A percentile compares a stretch with the other conserved stretches of the same genome.
These are phyloP conservation scores for Nakazawaea molendinolei DNA, from an alignment of 805 yeast species.

Conservation along the genomic window DNA sequence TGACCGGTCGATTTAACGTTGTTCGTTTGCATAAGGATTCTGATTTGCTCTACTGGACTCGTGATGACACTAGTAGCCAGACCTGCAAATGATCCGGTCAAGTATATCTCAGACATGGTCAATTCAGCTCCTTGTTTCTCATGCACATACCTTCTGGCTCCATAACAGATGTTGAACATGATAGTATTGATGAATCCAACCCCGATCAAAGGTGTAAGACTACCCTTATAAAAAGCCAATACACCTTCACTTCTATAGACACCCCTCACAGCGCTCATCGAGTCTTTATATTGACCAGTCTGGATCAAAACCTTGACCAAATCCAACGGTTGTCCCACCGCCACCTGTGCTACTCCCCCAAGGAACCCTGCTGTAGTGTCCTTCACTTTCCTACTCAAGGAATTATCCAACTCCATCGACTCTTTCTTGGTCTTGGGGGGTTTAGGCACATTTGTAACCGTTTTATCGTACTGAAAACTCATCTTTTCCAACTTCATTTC, in stretches of 20 bases:
- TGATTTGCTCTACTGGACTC: slow-evolving; percentile 59
- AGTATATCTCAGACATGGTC: slow-evolving; percentile 46
- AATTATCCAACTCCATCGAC: not conserved
- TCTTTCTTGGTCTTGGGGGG: not conserved
- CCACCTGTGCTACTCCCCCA: slow-evolving; percentile 49
- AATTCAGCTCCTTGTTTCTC: slow-evolving; percentile 25
- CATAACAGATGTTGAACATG: slow-evolving; percentile 68
- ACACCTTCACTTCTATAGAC: slow-evolving; percentile 56
- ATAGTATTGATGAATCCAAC: slow-evolving; percentile 65
- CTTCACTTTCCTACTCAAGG: not conserved
- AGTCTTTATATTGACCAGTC: slow-evolving; percentile 55
- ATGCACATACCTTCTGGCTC: slow-evolving; percentile 52
- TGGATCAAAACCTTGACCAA: slow-evolving; percentile 64
- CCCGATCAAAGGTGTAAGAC: slow-evolving; percentile 60
- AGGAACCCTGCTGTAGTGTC: slow-evolving; percentile 39
- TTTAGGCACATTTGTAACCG: too few species aligned
- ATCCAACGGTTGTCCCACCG: slow-evolving; percentile 62
- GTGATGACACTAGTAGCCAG: slow-evolving; percentile 55
- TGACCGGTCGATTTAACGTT: slow-evolving; percentile 31
- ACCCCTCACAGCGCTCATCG: slow-evolving; percentile 43
- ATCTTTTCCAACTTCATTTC: too few species aligned
- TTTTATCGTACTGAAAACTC: too few species aligned
- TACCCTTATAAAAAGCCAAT: slow-evolving; percentile 60
- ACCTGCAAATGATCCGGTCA: slow-evolving; percentile 63
- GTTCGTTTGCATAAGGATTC: slow-evolving; percentile 50